Evolutionary conservation across 129 eudicot genomes (phyloP), one percentile per base, ranked within the genome.

Genomic region (Lactuca saligna): DNA sequence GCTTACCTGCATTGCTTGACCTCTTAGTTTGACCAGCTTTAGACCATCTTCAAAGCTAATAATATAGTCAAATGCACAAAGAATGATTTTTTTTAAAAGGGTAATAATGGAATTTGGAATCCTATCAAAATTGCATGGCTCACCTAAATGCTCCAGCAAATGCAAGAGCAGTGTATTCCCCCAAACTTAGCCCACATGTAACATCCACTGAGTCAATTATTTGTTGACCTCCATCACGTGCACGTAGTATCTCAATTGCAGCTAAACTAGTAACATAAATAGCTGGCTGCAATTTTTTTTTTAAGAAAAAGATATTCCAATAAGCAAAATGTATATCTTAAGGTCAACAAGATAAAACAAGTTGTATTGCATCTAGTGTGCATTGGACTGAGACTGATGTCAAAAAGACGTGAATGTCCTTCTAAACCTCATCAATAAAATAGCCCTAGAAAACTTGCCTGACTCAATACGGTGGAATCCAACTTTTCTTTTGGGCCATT

Each of bases 151-250:
- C 98, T 74, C 95, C 98, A 64, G 98, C 83, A 88, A 92, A 92
- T 73, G 96, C 95, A 70, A 92, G 88, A 81, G 98, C 98, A 50
- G 98, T 92, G 84, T 92, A 92, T 63, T 92, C 98, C 67, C 98
- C 98, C 84, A 92, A 88, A 53, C 98, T 92, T 71, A 92, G 84
- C 48, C 98, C 98, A 73, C 98, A 92, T 46, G 98, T 92, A 60
- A 92, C 96, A 75, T 92, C 98, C 56, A 88, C 96, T 20, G 96
- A 92, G 72, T 92, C 91, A 71, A 92, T 92, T 63, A 92, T 88
- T 60, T 84, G 88, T 73, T 86, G 96, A 70, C 98, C 98, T 64
- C 98, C 96, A 20, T 92, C 98, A 56, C 96, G 90, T 73, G 96
- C 89, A 32, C 96, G 91, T 29, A 92, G 83, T 63, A 92, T 80